Base-by-base conservation (phyloP, 768 basidiomycete species). In the Zangia roseola region DNA sequence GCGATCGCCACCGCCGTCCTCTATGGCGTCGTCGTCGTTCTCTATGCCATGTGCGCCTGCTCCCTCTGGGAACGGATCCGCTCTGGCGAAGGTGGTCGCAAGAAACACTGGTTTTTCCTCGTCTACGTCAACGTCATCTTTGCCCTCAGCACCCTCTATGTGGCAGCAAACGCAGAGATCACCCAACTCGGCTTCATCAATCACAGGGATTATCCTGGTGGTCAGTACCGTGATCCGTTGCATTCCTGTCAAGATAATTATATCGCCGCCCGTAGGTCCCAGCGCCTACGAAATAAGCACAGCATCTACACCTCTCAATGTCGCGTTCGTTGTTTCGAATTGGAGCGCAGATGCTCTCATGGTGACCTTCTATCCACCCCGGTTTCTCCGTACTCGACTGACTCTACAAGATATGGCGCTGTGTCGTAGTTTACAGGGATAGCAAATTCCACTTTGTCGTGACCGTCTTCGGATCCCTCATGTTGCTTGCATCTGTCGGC, bases 171-270 rank as follows among this genome's bases (percentile, higher is more conserved):
- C 24, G 35, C 65, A 0, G 42, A 53, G 10, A 63, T 65, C 35
- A 68, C 61, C 36, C 63, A 69, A 21, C 37, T 65, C 8, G 63
- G 56, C 13, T 68, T 69, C 50, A 60, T 68, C 43, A 55, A 63
- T 23, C 17, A 69, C 26, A 65, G 68, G 23, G 46, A 69, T 21
- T 69, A 63, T 35, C 65, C 68, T 1, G 68, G 63, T 19, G 66
- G 65, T 67, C 17, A 38, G 57, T n/a, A n/a, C n/a, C n/a, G n/a
- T n/a, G n/a, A n/a, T 49, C 12, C 12, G 17, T 8, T 30, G 10
- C 31, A 7, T 33, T 25, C 20, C 23, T 38, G 3, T n/a, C 30
- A 5, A 31, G 16, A 30, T 12, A 5, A 17, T 19, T 7, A 5
- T 13, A 21, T 21, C 24, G 25, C 25, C 19, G 19, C 8, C 14